phyloP scores from a whole-genome alignment of 2,329 filamentous ascomycete species.

The Cladosporium sphaerospermum region DNA sequence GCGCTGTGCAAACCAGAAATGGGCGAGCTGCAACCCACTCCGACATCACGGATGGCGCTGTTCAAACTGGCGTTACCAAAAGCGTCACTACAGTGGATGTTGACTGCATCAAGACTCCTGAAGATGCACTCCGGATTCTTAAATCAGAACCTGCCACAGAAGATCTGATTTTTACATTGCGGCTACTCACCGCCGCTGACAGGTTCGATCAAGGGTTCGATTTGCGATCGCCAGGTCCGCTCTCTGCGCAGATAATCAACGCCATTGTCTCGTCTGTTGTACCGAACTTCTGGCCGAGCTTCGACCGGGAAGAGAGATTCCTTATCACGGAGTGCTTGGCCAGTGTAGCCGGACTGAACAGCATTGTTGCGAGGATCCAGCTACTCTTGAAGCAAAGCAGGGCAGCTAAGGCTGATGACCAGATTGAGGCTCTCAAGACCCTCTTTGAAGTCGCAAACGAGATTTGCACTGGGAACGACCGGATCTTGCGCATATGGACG shows the following conservation, averaged over 20 bases:
- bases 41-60: not conserved
- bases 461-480: constrained; percentile 40
- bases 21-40: no score
- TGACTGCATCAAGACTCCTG: constrained; percentile 18
- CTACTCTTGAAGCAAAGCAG: not conserved
- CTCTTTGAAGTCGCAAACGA: constrained; percentile 38
- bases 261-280: constrained; percentile 66
- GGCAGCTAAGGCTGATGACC: not conserved
- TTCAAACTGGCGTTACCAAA: not conserved
- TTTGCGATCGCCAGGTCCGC: constrained; percentile 58
- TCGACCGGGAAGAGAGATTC: constrained; percentile 41
- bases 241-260: constrained; percentile 68
- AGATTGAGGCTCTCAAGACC: constrained; percentile 23
- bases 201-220: constrained; percentile 40
- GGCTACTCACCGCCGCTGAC: constrained; percentile 8
- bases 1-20: constrained; percentile 3
- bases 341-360: constrained; percentile 71
- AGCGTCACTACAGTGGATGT: not conserved
- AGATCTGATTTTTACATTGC: constrained; percentile 24
- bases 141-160: constrained; percentile 35
- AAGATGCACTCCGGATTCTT: constrained; percentile 31
- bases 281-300: constrained; percentile 72
- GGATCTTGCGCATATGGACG: constrained; percentile 40
- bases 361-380: constrained; percentile 45
- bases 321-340: constrained; percentile 60